Percentiles rank a stretch among this genome's conserved stretches.
phyloP scores from a whole-genome alignment of 495 filamentous ascomycete species.

The Ascodesmis nigricans region DNA sequence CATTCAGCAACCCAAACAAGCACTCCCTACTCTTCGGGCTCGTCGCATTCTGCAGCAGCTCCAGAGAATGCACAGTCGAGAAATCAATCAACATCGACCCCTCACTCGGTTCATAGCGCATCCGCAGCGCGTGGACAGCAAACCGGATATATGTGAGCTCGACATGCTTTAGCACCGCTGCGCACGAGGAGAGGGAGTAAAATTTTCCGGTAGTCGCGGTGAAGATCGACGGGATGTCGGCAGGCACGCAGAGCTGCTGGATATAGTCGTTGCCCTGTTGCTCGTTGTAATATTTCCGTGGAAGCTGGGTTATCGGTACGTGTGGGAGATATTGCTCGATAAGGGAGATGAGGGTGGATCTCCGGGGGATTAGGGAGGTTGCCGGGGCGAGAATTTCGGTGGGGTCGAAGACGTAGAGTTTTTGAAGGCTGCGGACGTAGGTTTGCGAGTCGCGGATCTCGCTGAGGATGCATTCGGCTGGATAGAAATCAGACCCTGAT shows the following conservation, averaged over 20 bases:
- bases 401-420: slow-evolving; percentile 57
- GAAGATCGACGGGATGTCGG: slow-evolving; percentile 59
- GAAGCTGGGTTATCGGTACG: slow-evolving; percentile 37
- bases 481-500: background rate
- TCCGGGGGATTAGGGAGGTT: slow-evolving; percentile 37
- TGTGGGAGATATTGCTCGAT: slow-evolving; percentile 46
- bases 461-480: slow-evolving; percentile 52
- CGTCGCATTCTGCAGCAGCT: slow-evolving; percentile 74
- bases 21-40: slow-evolving; percentile 51
- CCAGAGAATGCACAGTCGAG: slow-evolving; percentile 60
- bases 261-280: slow-evolving; percentile 55
- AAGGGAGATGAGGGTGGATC: slow-evolving; percentile 55
- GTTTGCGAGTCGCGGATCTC: slow-evolving; percentile 82
- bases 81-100: slow-evolving; percentile 85
- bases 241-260: slow-evolving; percentile 48
- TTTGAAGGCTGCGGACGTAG: slow-evolving; percentile 63
- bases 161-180: slow-evolving; percentile 65
- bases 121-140: slow-evolving; percentile 51
- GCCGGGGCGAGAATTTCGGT: slow-evolving; percentile 50
- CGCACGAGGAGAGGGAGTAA: slow-evolving; percentile 73
- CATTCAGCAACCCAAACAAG: slow-evolving; percentile 65
- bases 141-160: slow-evolving; percentile 39
- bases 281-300: slow-evolving; percentile 81
- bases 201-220: slow-evolving; percentile 62
- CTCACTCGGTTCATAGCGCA: slow-evolving; percentile 73